Conservation (phyloP, 1,139 yeast genomes). For the Blastobotrys buckinghamii region DNA sequence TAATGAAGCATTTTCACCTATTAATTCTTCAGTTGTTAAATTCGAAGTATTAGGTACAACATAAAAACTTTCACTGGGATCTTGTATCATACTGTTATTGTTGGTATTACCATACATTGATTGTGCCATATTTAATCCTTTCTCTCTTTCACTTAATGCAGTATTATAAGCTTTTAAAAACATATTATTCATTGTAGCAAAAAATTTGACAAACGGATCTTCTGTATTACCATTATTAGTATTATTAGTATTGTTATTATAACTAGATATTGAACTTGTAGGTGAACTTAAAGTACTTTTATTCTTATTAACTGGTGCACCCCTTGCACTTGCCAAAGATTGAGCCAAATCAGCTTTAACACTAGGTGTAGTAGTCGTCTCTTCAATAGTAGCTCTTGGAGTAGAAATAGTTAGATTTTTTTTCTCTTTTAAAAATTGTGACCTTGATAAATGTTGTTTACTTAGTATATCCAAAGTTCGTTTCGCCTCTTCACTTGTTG, state of each 20-base stretch:
- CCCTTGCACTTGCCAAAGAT: constrained; percentile 30
- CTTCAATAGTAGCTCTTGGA: background rate
- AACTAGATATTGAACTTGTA: background rate
- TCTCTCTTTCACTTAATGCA: constrained; percentile 16
- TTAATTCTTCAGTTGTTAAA: constrained; percentile 21
- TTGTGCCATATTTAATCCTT: constrained; percentile 1
- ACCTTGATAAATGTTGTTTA: constrained; percentile 23
- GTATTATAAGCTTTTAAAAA: constrained; percentile 23
- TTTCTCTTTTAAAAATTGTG: constrained; percentile 21
- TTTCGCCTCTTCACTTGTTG: constrained; percentile 21
- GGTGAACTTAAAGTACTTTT: background rate
- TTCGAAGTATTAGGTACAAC: constrained; percentile 25
- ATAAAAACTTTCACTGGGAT: constrained; percentile 26
- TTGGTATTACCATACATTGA: background rate
- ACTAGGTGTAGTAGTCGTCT: background rate
- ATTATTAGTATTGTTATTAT: too few species aligned
- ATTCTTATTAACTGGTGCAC: constrained; percentile 14
- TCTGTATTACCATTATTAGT: too few species aligned
- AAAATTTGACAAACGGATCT: constrained; percentile 30
- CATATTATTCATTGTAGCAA: constrained; percentile 24
- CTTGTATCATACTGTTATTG: background rate
- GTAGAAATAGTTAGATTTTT: constrained; percentile 8
- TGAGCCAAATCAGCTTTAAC: constrained; percentile 20
- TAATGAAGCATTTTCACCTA: constrained; percentile 24
- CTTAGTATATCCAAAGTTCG: constrained; percentile 25